Percentiles rank a stretch among this genome's conserved stretches.
Evolutionary conservation across 2,329 filamentous ascomycete genomes (phyloP).

Genomic region (Tolypocladium guangdongense): DNA sequence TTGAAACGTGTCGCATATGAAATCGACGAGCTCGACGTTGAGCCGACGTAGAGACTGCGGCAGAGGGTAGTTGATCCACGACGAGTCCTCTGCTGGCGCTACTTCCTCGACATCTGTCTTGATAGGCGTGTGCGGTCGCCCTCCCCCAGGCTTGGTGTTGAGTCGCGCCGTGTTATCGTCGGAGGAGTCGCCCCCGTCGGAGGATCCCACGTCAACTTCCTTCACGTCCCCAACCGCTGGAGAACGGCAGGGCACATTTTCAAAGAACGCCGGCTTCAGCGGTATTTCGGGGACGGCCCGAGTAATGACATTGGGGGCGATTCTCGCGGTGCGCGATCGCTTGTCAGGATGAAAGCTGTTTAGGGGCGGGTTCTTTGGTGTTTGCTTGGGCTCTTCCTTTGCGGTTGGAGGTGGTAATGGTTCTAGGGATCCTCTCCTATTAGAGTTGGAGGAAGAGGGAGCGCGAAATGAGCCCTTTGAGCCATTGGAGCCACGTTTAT

Average conservation of each 20-base stretch:
- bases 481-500: slow-evolving; percentile 9
- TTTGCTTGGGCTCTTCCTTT: slow-evolving; percentile 18
- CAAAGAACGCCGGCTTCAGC: slow-evolving; percentile 25
- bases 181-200: slow-evolving; percentile 7
- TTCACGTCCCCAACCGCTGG: slow-evolving; percentile 10
- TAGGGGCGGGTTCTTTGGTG: slow-evolving; percentile 18
- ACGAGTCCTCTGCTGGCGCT: slow-evolving; percentile 13
- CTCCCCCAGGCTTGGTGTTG: neutral
- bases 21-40: slow-evolving; percentile 44
- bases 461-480: slow-evolving; percentile 11
- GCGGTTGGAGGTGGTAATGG: slow-evolving; percentile 12
- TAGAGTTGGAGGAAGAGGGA: slow-evolving; percentile 15
- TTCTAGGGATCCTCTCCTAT: slow-evolving; percentile 19
- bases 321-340: slow-evolving; percentile 18
- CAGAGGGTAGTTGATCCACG: slow-evolving; percentile 21
- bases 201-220: slow-evolving; percentile 8
- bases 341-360: slow-evolving; percentile 23
- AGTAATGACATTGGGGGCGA: slow-evolving; percentile 12
- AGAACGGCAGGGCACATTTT: slow-evolving; percentile 19
- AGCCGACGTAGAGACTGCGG: slow-evolving; percentile 48
- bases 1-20: slow-evolving; percentile 49
- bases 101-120: slow-evolving; percentile 11
- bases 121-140: neutral
- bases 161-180: slow-evolving; percentile 1
- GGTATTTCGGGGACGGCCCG: slow-evolving; percentile 24